phyloP scores from a whole-genome alignment of 2,329 filamentous ascomycete genomes.

The Grosmannia huntii region DNA sequence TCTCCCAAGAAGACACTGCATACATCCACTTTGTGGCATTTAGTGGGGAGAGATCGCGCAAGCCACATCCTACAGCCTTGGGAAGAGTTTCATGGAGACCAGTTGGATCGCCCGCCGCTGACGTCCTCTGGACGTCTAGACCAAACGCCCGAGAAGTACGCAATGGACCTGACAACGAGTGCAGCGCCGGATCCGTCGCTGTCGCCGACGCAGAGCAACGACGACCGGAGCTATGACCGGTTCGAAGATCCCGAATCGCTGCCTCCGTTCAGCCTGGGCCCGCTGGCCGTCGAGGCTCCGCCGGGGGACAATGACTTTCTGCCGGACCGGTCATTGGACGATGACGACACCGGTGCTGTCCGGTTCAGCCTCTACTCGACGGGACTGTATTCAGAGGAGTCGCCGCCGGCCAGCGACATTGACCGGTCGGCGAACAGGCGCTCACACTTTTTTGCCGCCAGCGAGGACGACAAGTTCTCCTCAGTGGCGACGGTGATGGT shows the following conservation, averaged over 20 bases:
- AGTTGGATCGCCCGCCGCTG: neutral
- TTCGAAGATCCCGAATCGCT: slow-evolving; percentile 16
- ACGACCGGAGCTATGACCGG: slow-evolving; percentile 41
- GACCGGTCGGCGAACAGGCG: neutral
- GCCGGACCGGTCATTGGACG: slow-evolving; percentile 20
- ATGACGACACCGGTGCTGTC: slow-evolving; percentile 38
- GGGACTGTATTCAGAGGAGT: slow-evolving; percentile 26
- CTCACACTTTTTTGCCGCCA: slow-evolving; percentile 2
- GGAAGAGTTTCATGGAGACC: neutral
- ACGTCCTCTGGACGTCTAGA: neutral
- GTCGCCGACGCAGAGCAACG: slow-evolving; percentile 44
- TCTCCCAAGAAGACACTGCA: neutral
- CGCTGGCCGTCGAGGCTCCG: slow-evolving; percentile 13
- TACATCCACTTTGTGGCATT: neutral
- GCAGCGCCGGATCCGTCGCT: slow-evolving; percentile 23
- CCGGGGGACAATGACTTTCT: slow-evolving; percentile 10
- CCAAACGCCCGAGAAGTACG: neutral
- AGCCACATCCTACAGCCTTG: neutral
- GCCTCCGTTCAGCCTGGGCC: slow-evolving; percentile 5
- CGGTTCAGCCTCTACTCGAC: slow-evolving; percentile 22
- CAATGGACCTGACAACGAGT: slow-evolving; percentile 4
- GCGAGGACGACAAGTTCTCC: neutral
- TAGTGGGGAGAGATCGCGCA: neutral
- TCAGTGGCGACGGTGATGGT: neutral
- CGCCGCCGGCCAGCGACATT: slow-evolving; percentile 1